Evolutionary conservation across 345 rosid species (phyloP).

Genomic region (Reutealis trisperma): DNA sequence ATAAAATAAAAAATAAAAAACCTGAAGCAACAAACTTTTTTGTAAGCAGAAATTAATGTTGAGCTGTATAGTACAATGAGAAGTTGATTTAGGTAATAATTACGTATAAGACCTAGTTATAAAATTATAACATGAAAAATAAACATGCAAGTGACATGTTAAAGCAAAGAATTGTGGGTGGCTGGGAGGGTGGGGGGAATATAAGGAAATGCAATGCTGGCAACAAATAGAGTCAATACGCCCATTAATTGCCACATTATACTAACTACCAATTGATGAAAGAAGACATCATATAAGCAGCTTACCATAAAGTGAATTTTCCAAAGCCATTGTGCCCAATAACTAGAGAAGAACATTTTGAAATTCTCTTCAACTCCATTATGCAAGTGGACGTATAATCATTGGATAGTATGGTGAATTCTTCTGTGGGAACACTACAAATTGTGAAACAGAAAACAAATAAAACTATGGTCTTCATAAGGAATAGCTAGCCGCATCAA

Average conservation of each 20-base stretch:
- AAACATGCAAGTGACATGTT: neutral
- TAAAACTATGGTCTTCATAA: conserved; percentile 4
- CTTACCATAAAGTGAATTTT: conserved; percentile 85
- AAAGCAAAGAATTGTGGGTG: neutral
- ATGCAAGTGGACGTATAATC: conserved; percentile 52
- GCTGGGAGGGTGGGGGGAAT: neutral
- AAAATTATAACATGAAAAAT: too few species aligned
- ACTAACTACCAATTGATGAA: neutral
- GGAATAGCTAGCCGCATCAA: neutral
- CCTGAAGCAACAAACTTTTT: too few species aligned
- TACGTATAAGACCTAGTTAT: too few species aligned
- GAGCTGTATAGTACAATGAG: too few species aligned
- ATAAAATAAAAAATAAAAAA: too few species aligned
- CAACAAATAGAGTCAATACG: neutral
- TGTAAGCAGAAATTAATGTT: too few species aligned
- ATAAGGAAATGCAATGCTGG: neutral
- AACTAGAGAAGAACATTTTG: conserved; percentile 56
- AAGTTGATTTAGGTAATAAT: too few species aligned
- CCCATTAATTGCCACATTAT: neutral
- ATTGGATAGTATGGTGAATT: conserved; percentile 46
- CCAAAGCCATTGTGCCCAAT: conserved; percentile 76
- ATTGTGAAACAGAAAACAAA: conserved; percentile 20
- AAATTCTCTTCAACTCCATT: conserved; percentile 72
- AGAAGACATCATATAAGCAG: conserved; percentile 13
- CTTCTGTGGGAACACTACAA: conserved; percentile 61